phyloP scores from a whole-genome alignment of 345 rosid species.

The Balakata baccata region DNA sequence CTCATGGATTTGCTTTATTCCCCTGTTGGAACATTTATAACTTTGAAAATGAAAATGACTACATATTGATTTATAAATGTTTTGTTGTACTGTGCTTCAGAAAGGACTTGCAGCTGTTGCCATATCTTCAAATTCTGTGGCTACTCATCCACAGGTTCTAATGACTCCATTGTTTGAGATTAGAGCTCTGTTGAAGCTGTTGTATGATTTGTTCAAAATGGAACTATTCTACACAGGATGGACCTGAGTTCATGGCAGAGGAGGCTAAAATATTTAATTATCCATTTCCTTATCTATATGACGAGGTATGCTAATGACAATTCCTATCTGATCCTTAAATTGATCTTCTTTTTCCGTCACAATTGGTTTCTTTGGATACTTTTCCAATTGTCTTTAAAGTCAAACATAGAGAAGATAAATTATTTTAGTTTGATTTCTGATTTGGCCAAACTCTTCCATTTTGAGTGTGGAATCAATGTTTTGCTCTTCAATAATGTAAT shows the following conservation, averaged over 20 bases:
- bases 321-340: not conserved
- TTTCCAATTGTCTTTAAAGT: not conserved
- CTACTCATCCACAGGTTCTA: conserved; percentile 84
- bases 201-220: conserved; percentile 21
- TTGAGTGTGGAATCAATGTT: not conserved
- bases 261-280: conserved; percentile 64
- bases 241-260: conserved; percentile 85
- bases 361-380: not conserved
- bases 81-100: conserved; percentile 38
- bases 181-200: conserved; percentile 26
- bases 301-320: conserved; percentile 48
- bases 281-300: conserved; percentile 83
- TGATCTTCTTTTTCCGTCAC: not conserved
- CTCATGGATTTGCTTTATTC: conserved; percentile 13
- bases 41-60: conserved; percentile 4
- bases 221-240: conserved; percentile 62
- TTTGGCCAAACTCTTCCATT: too few species aligned
- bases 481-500: not conserved
- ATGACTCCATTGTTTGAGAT: conserved; percentile 32
- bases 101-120: conserved; percentile 92
- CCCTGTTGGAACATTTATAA: not conserved
- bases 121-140: conserved; percentile 77
- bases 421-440: not conserved
- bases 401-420: not conserved
- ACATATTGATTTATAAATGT: not conserved